Evolutionary conservation across 148 eudicot species (phyloP).

Genomic region (Persicaria tinctoria): DNA sequence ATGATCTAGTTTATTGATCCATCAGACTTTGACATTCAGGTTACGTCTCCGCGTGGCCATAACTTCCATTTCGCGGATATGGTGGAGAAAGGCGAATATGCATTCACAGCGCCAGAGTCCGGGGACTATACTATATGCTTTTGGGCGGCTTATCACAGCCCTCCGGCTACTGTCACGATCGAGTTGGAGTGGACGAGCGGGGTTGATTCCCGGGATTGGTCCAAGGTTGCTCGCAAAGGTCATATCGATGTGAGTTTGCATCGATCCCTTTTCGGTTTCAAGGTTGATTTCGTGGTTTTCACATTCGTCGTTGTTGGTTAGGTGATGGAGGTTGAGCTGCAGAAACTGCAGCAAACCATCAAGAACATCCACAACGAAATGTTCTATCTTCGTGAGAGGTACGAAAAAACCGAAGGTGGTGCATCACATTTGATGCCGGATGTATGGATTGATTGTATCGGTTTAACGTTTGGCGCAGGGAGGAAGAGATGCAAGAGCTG

Average conservation of each 20-base stretch:
- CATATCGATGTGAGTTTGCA: slow-evolving; percentile 41
- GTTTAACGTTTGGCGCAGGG: slow-evolving; percentile 22
- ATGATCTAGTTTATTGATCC: too few species aligned
- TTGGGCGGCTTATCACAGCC: slow-evolving; percentile 44
- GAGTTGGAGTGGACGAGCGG: slow-evolving; percentile 73
- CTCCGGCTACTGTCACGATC: slow-evolving; percentile 29
- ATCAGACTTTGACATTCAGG: slow-evolving; percentile 20
- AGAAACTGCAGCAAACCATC: slow-evolving; percentile 39
- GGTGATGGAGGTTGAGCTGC: slow-evolving; percentile 47
- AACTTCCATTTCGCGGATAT: slow-evolving; percentile 42
- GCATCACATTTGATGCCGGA: not conserved
- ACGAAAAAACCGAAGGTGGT: not conserved
- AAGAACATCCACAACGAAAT: slow-evolving; percentile 55
- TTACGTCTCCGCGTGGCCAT: slow-evolving; percentile 49
- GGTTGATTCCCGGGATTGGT: slow-evolving; percentile 61
- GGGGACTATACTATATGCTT: slow-evolving; percentile 76
- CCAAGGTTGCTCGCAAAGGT: slow-evolving; percentile 66
- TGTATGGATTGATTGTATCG: not conserved
- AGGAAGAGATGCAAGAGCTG: slow-evolving; percentile 50
- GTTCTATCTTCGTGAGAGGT: slow-evolving; percentile 78
- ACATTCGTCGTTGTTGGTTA: slow-evolving; percentile 11
- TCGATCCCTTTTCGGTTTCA: not conserved
- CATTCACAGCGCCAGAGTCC: slow-evolving; percentile 49
- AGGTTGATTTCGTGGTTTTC: not conserved
- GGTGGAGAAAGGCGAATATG: slow-evolving; percentile 49